Base-by-base conservation (phyloP, 768 basidiomycete genomes). In the Dictyophora rubrovolvata region DNA sequence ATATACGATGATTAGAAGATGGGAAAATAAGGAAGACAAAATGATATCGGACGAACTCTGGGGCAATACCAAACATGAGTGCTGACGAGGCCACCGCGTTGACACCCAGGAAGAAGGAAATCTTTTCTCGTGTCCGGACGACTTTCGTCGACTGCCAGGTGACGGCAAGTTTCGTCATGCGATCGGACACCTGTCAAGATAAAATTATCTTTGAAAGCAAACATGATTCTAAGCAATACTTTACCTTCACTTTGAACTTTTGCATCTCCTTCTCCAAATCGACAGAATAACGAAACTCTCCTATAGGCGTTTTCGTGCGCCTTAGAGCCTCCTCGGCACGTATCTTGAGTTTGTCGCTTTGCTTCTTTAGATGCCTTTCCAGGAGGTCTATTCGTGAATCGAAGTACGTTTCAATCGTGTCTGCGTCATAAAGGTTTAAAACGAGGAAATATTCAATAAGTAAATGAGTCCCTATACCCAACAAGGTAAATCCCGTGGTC, bases 81-180 rank as follows among this genome's bases (percentile, higher is more conserved):
- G 93, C 85, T 16, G 93, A 87, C 66, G 85, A 76, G 23, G 95
- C 77, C 21, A 99, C 72, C 17, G 85, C 86, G 85, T 94, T 89
- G 48, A 99, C 96, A 28, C 93, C 89, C 66, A 90, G 81, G 73
- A 97, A 89, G 76, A 98, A 99, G 0, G 91, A 88, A 36, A 91
- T 74, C 69, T 92, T 89, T 64, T 90, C 87, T 53, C 86, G 80
- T 33, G 89, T 87, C 18, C 87, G 79, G 48, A 91, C 82, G 17
- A 88, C 87, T 70, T 91, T 89, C 2, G 93, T 87, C 14, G 93
- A 93, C 65, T 95, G 88, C 96, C 96, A 99, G 34, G 90, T 85
- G 11, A 81, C 75, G 34, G 84, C 72, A n/a, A 99, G 73, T 1
- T 77, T 77, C 21, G 86, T 81, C 75, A 96, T 84, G 49, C 93